phyloP scores from a whole-genome alignment of 106 monocot genomes.

The Gastrodia elata region DNA sequence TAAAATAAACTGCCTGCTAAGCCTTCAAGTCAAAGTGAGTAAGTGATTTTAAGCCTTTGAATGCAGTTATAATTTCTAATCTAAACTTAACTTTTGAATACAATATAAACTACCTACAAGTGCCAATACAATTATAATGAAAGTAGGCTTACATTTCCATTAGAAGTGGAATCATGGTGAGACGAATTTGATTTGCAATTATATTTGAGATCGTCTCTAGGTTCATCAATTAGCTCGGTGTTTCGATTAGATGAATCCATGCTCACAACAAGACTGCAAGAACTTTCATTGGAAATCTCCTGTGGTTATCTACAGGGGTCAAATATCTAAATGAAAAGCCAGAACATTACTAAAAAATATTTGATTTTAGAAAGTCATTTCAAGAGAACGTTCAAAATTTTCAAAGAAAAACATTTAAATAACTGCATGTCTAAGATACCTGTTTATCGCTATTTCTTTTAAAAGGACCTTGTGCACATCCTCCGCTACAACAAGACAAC shows the following conservation, averaged over 20 bases:
- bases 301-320: slow-evolving; percentile 40
- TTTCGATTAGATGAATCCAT: neutral
- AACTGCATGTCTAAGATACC: slow-evolving; percentile 13
- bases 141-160: slow-evolving; percentile 32
- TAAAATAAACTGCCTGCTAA: too few relatives aligned
- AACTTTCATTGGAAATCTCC: slow-evolving; percentile 25
- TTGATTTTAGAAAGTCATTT: slow-evolving; percentile 1
- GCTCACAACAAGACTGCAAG: slow-evolving; percentile 7
- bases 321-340: slow-evolving; percentile 27
- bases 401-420: neutral
- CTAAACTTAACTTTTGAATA: too few relatives aligned
- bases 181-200: slow-evolving; percentile 8
- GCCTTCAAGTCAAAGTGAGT: too few relatives aligned
- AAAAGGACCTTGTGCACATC: neutral
- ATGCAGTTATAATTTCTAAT: too few relatives aligned
- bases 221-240: slow-evolving; percentile 6
- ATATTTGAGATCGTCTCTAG: slow-evolving; percentile 16
- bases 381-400: neutral
- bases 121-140: neutral
- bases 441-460: slow-evolving; percentile 18
- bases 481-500: neutral
- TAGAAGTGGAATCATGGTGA: slow-evolving; percentile 13
- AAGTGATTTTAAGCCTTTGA: too few relatives aligned
- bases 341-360: slow-evolving; percentile 8
- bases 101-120: too few relatives aligned